Evolutionary conservation across 495 filamentous ascomycete species (phyloP).

Genomic region (Penicillium manginii): DNA sequence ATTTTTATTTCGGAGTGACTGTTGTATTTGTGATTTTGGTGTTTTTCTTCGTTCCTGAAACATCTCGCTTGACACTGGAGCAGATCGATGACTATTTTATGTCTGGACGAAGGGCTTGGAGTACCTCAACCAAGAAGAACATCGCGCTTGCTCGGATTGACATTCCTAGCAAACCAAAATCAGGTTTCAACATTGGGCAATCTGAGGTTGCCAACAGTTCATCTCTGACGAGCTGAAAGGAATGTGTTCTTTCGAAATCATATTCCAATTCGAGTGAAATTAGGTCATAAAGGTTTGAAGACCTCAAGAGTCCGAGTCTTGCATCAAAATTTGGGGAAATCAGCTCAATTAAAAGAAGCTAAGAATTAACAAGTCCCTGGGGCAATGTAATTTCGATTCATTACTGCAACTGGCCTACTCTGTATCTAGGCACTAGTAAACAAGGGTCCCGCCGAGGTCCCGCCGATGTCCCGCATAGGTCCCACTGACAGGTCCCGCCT

Average conservation of each 20-base stretch:
- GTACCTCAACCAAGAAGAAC: constrained; percentile 27
- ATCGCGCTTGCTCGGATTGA: constrained; percentile 8
- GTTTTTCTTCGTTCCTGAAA: constrained; percentile 34
- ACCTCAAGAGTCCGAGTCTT: not conserved
- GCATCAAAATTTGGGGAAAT: not conserved
- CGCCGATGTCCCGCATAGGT: not conserved
- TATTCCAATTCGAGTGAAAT: too few species aligned
- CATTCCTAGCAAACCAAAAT: not conserved
- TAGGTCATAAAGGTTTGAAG: not conserved
- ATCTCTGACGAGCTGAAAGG: not conserved
- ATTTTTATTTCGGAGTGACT: constrained; percentile 35
- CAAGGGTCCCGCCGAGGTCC: not conserved
- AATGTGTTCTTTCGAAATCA: not conserved
- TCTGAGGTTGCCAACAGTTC: not conserved
- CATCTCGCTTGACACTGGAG: constrained; percentile 30
- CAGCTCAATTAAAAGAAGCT: not conserved
- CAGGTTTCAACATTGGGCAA: not conserved
- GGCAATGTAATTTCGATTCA: not conserved
- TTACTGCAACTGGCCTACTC: too few species aligned
- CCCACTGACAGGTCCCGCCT: not conserved
- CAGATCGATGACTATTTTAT: constrained; percentile 35
- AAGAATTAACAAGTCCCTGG: not conserved
- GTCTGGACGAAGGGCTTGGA: constrained; percentile 26
- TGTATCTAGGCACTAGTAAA: too few species aligned
- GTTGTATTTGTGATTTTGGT: constrained; percentile 19